Evolutionary conservation across 148 eudicot species (phyloP).

Genomic region (Chenopodium suecicum): DNA sequence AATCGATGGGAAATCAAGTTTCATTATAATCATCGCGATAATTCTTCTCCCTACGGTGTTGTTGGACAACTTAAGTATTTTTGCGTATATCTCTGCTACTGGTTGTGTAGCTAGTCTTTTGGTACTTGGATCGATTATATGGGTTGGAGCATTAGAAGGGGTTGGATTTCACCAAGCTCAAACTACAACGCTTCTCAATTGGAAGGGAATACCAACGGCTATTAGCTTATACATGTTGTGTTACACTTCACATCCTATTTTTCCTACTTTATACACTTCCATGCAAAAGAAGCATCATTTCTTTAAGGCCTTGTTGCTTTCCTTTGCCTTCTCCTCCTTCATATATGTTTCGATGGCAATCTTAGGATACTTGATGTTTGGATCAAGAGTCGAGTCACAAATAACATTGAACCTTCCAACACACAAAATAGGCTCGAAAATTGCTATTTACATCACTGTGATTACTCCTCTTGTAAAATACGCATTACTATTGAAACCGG

Average conservation of each 20-base stretch:
- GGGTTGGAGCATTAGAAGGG: slow-evolving; percentile 41
- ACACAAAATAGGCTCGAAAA: slow-evolving; percentile 35
- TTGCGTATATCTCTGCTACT: slow-evolving; percentile 48
- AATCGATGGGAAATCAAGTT: slow-evolving; percentile 41
- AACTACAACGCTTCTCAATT: slow-evolving; percentile 34
- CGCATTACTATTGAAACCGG: slow-evolving; percentile 50
- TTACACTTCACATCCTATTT: slow-evolving; percentile 59
- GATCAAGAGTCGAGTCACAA: slow-evolving; percentile 42
- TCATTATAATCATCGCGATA: slow-evolving; percentile 38
- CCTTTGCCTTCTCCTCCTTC: slow-evolving; percentile 40
- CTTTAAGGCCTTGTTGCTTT: slow-evolving; percentile 44
- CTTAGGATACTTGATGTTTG: slow-evolving; percentile 52
- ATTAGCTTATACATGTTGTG: slow-evolving; percentile 52
- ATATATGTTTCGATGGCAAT: slow-evolving; percentile 51
- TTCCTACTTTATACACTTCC: slow-evolving; percentile 48
- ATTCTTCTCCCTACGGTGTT: slow-evolving; percentile 43
- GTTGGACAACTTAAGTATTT: slow-evolving; percentile 40
- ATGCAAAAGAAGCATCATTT: slow-evolving; percentile 46
- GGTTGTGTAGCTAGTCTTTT: slow-evolving; percentile 48
- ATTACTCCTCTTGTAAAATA: slow-evolving; percentile 55
- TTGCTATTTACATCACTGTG: slow-evolving; percentile 52
- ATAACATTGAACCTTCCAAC: slow-evolving; percentile 52
- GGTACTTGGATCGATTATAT: slow-evolving; percentile 42
- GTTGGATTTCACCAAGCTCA: slow-evolving; percentile 39
- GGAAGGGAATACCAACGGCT: slow-evolving; percentile 44